phyloP scores from a whole-genome alignment of 176 grass and related monocot species.

The Aegilops speltoides region DNA sequence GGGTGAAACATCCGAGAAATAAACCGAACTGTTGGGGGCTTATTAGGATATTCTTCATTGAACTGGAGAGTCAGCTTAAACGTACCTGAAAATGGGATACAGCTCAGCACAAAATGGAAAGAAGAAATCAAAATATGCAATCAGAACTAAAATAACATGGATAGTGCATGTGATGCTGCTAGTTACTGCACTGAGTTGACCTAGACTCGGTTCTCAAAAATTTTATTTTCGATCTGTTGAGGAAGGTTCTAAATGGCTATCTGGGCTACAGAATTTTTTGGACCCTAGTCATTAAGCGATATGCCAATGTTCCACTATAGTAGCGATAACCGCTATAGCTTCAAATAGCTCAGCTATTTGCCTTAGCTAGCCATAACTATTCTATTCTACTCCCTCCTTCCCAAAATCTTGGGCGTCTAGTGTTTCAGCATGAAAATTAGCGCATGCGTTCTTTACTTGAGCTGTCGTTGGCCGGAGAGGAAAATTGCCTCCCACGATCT shows the following conservation, averaged over 20 bases:
- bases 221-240: not conserved
- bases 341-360: not conserved
- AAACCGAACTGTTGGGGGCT: constrained; percentile 51
- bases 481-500: too few relatives aligned
- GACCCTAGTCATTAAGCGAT: not conserved
- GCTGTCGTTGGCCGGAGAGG: too few relatives aligned
- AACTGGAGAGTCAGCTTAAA: constrained; percentile 49
- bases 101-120: not conserved
- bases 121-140: constrained; percentile 3
- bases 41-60: constrained; percentile 45
- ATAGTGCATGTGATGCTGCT: not conserved
- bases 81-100: constrained; percentile 37
- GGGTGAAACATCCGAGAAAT: constrained; percentile 54
- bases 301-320: not conserved
- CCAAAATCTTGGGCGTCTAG: too few relatives aligned
- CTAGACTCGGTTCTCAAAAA: not conserved
- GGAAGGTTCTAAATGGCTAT: not conserved
- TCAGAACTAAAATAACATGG: not conserved
- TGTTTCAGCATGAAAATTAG: too few relatives aligned
- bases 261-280: not conserved
- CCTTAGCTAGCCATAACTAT: not conserved
- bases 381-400: not conserved
- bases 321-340: not conserved
- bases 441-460: too few relatives aligned
- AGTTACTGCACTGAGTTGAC: not conserved